Base-by-base conservation (phyloP, 1,284 basidiomycete genomes). In the Sporisorium reilianum region DNA sequence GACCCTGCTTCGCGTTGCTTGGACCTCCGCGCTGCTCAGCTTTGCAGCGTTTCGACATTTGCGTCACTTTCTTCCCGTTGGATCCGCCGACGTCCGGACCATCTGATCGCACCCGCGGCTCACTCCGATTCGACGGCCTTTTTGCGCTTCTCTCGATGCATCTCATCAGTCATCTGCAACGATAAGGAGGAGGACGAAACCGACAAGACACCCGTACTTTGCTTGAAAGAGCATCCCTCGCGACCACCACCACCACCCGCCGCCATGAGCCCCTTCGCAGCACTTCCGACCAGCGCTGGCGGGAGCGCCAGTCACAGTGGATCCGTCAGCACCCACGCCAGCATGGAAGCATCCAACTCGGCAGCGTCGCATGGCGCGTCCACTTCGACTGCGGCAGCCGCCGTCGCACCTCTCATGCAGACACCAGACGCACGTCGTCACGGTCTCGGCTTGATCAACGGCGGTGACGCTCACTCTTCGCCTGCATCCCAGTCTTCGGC, bases 361-460 rank as follows among this genome's bases (percentile, higher is more conserved):
- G 49, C 46, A 34, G 46, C 50, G 5, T 62, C 65, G 30, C 40
- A 48, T 34, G 28, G 30, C 18, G 59, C 38, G 0, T 50, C 53
- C 20, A n/a, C 59, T 2, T 63, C 60, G 5, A 62, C 59, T 18
- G 40, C 65, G 34, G 52, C 60, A 44, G 51, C 55, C 12, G 26
- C 32, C 20, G 34, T 38, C 14, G 22, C 54, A 10, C 41, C 57
- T 7, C 32, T 58, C 5, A 36, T 46, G 16, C 65, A 62, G 9
- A 56, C 56, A 9, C 50, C 57, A 6, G 67, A 70, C 16, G 18
- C 50, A 41, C 61, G 62, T 42, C 67, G 62, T 34, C 54, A 60
- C 9, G 67, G 57, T 6, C 44, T 70, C 8, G 67, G 62, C 22
- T 23, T 64, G n/a, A 25, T 54, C 45, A 70, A 64, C 18, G 67